Evolutionary conservation across 805 yeast species (phyloP).

Genomic region (Myxozyma sirexii): DNA sequence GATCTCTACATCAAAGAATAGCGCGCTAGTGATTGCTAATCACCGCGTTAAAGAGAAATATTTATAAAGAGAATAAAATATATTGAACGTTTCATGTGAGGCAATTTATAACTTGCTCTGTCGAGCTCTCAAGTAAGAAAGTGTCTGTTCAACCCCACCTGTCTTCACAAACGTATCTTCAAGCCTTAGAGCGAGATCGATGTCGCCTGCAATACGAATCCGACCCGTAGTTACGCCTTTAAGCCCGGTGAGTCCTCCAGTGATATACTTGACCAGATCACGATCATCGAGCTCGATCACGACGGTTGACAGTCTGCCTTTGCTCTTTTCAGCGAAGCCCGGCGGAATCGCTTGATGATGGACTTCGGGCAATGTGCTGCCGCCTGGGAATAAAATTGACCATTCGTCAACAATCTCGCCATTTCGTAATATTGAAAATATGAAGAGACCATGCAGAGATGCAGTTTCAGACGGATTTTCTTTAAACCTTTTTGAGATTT

Average conservation of each 20-base stretch:
- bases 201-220: slow-evolving; percentile 29
- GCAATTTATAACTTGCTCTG: slow-evolving; percentile 1
- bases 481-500: slow-evolving; percentile 12
- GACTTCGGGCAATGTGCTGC: slow-evolving; percentile 12
- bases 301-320: slow-evolving; percentile 17
- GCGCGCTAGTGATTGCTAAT: too few species aligned
- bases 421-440: slow-evolving; percentile 19
- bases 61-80: too few species aligned
- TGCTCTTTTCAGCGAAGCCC: neutral
- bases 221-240: slow-evolving; percentile 29
- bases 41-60: too few species aligned
- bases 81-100: too few species aligned
- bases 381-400: slow-evolving; percentile 23
- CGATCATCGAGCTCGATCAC: slow-evolving; percentile 28
- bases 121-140: slow-evolving; percentile 11
- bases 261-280: slow-evolving; percentile 22
- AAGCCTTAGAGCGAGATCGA: slow-evolving; percentile 31
- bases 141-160: slow-evolving; percentile 28
- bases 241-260: slow-evolving; percentile 29
- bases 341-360: slow-evolving; percentile 24
- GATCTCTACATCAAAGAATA: slow-evolving; percentile 46
- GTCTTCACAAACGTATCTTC: slow-evolving; percentile 24
- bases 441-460: slow-evolving; percentile 21
- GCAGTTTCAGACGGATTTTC: slow-evolving; percentile 11
- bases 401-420: slow-evolving; percentile 24